These are phyloP conservation scores for Naganishia antarctica DNA, from an alignment of 768 basidiomycete species.

Conservation along the genomic window DNA sequence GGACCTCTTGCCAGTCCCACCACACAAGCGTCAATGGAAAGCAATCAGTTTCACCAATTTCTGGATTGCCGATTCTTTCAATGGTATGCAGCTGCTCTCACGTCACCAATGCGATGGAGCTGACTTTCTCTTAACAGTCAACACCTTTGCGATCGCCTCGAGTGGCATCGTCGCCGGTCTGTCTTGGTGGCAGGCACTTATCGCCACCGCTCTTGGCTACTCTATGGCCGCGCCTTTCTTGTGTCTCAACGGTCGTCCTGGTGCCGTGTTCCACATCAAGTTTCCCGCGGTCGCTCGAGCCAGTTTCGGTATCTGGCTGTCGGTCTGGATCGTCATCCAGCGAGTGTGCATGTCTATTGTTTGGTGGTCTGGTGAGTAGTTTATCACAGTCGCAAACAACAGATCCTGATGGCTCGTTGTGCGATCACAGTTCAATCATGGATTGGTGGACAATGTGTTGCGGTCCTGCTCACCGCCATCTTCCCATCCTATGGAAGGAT, in stretches of 20 bases:
- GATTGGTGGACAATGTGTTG: slow-evolving; percentile 74
- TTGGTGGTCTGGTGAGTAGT: slow-evolving; percentile 29
- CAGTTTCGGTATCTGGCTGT: slow-evolving; percentile 74
- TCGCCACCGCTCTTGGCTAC: slow-evolving; percentile 59
- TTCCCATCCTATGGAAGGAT: slow-evolving; percentile 58
- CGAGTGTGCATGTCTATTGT: slow-evolving; percentile 30
- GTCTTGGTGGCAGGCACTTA: slow-evolving; percentile 81
- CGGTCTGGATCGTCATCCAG: slow-evolving; percentile 69
- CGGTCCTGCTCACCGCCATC: slow-evolving; percentile 68
- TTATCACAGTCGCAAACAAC: slow-evolving; percentile 20
- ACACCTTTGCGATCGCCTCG: slow-evolving; percentile 49
- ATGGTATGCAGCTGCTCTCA: not conserved
- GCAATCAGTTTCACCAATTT: slow-evolving; percentile 64
- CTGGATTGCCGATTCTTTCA: slow-evolving; percentile 46
- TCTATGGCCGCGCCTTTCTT: slow-evolving; percentile 63
- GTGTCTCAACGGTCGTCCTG: slow-evolving; percentile 69
- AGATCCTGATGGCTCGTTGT: slow-evolving; percentile 29
- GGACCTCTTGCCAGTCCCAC: slow-evolving; percentile 65
- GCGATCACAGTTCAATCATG: slow-evolving; percentile 54
- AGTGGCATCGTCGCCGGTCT: slow-evolving; percentile 50
- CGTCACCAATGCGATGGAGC: not conserved
- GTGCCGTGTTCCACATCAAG: slow-evolving; percentile 69
- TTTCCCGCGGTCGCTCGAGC: slow-evolving; percentile 53
- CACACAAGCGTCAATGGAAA: slow-evolving; percentile 63
- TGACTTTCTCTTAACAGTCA: slow-evolving; percentile 49